Evolutionary conservation across 2,329 filamentous ascomycete species (phyloP).

Genomic region (Magnaporthiopsis poae): DNA sequence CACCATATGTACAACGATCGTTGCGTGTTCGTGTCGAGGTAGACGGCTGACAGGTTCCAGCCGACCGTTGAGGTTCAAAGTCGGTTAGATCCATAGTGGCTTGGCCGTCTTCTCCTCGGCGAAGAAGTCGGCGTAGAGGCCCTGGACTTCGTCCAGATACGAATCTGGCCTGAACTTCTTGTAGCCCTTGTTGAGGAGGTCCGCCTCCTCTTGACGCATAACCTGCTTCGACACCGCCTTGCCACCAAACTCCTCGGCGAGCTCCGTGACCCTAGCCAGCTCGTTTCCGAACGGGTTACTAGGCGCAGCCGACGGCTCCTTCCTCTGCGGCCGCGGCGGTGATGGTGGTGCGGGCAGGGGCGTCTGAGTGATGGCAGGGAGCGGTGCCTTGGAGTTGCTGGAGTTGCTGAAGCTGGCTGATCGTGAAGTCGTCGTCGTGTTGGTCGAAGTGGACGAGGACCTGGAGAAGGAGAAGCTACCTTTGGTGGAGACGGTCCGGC

Average conservation of each 20-base stretch:
- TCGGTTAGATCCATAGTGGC: slow-evolving; percentile 40
- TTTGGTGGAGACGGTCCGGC: slow-evolving; percentile 45
- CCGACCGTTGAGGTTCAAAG: background rate
- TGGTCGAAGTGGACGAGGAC: slow-evolving; percentile 46
- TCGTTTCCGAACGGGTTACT: slow-evolving; percentile 77
- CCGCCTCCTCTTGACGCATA: slow-evolving; percentile 63
- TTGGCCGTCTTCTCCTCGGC: slow-evolving; percentile 24
- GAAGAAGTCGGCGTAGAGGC: slow-evolving; percentile 55
- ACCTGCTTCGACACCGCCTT: slow-evolving; percentile 37
- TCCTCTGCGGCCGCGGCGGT: slow-evolving; percentile 28
- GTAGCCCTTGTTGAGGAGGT: slow-evolving; percentile 60
- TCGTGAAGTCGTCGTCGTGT: slow-evolving; percentile 32
- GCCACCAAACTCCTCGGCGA: slow-evolving; percentile 77
- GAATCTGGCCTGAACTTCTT: slow-evolving; percentile 68
- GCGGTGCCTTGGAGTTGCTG: slow-evolving; percentile 14
- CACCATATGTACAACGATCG: background rate
- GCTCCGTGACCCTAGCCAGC: slow-evolving; percentile 81
- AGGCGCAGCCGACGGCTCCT: slow-evolving; percentile 24
- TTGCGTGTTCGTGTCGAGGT: background rate
- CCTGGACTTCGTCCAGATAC: slow-evolving; percentile 72
- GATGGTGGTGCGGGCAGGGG: slow-evolving; percentile 22
- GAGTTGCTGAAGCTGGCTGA: slow-evolving; percentile 21
- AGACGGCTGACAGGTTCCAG: too few relatives aligned
- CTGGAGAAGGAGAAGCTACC: slow-evolving; percentile 46
- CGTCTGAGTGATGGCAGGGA: slow-evolving; percentile 13